phyloP scores from a whole-genome alignment of 345 rosid genomes.

The Eucalyptus erythrocorys region DNA sequence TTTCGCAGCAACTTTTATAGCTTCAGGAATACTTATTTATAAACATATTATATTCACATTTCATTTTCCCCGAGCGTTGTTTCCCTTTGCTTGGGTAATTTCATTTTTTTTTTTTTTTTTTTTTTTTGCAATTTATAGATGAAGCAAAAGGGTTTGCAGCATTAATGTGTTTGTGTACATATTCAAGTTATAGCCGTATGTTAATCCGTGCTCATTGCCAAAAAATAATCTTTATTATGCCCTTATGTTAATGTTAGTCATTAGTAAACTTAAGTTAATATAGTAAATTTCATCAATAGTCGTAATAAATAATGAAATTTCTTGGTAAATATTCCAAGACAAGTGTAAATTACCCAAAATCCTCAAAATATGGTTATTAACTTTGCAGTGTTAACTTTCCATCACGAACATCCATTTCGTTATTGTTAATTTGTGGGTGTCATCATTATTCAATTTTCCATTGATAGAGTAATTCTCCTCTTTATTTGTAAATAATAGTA shows the following conservation, averaged over 20 bases:
- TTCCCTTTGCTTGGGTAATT: too few relatives aligned
- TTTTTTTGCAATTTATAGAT: too few relatives aligned
- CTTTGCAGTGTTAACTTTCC: too few relatives aligned
- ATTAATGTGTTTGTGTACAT: background rate
- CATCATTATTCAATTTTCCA: background rate
- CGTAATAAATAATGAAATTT: background rate
- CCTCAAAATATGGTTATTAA: too few relatives aligned
- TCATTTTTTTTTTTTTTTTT: accelerated
- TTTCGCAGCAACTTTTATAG: accelerated
- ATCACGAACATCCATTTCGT: background rate
- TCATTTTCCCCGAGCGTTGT: too few relatives aligned
- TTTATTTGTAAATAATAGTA: background rate
- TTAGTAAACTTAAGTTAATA: background rate
- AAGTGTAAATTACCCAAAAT: background rate
- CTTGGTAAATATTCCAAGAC: accelerated
- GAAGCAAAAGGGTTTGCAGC: background rate
- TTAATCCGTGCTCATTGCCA: background rate
- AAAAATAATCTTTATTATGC: background rate
- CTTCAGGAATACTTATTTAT: accelerated
- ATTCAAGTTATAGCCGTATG: accelerated
- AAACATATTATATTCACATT: background rate
- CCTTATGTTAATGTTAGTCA: background rate
- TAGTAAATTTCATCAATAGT: background rate
- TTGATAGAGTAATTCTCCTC: background rate
- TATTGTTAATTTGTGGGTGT: background rate